These are phyloP conservation scores for Eragrostis tef DNA, from an alignment of 202 grass and related monocot genomes.

Conservation along the genomic window DNA sequence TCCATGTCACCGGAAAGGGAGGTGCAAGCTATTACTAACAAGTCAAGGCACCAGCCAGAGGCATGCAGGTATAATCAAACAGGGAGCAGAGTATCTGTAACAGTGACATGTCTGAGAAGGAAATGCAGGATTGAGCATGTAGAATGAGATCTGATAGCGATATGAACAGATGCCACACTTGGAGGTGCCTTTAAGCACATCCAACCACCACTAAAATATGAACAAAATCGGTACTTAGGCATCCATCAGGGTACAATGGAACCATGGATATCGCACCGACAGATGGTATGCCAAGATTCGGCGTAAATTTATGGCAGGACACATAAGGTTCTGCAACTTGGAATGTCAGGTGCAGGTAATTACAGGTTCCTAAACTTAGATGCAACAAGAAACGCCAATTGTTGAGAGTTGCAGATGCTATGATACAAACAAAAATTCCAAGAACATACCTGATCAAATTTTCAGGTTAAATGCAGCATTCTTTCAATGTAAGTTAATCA, in stretches of 20 bases:
- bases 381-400: neutral
- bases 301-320: slow-evolving; percentile 8
- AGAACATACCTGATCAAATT: neutral
- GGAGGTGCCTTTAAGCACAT: slow-evolving; percentile 42
- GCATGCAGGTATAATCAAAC: slow-evolving; percentile 38
- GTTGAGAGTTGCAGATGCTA: neutral
- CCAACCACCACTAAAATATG: slow-evolving; percentile 36
- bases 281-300: slow-evolving; percentile 6
- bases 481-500: neutral
- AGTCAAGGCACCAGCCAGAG: slow-evolving; percentile 44
- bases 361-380: slow-evolving; percentile 10
- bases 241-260: slow-evolving; percentile 10
- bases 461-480: slow-evolving; percentile 14
- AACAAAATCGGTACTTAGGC: slow-evolving; percentile 31
- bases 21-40: slow-evolving; percentile 51
- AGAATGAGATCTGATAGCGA: slow-evolving; percentile 41
- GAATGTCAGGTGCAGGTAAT: neutral
- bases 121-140: slow-evolving; percentile 1
- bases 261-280: slow-evolving; percentile 32
- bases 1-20: slow-evolving; percentile 47
- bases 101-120: slow-evolving; percentile 25
- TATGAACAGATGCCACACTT: slow-evolving; percentile 34
- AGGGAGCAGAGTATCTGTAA: slow-evolving; percentile 19
- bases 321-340: slow-evolving; percentile 19
- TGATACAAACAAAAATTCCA: neutral